Evolutionary conservation across 257 asterid species (phyloP), one percentile per base, ranked within the genome.

Genomic region (Asclepias syriaca): DNA sequence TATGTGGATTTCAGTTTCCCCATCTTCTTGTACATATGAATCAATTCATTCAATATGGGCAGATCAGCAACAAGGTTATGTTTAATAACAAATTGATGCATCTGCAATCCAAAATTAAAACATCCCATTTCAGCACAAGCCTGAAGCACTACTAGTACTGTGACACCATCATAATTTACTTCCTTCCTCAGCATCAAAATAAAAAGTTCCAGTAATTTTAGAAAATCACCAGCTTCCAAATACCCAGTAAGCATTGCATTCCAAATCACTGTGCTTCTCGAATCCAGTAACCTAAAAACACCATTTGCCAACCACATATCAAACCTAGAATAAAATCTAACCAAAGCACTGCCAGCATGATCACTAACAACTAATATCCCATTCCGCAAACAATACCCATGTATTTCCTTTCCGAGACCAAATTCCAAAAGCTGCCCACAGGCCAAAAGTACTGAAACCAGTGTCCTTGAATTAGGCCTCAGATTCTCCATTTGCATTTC

Each of bases 401-500:
- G 85, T 32, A 81, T 55, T 71, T 72, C 78, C 76, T 68, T 79
- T 29, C 82, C 82, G 65, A 71, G 80, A 46, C 76, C 66, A 74
- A 75, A 21, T 71, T 58, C 74, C 22, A 66, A 68, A 65, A 75
- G 69, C 65, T 45, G 65, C 13, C 53, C 74, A 59, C 78, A 75
- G 1, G 78, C 74, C 64, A 18, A n/a, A 59, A 75, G 60, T 53
- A 75, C 50, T 18, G 76, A 65, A 65, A 72, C 80, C 16, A 65
- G 39, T 2, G 78, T 75, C 69, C 78, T 57, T 24, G 78, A 75
- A 70, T 73, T 73, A 46, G 77, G 81, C 68, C 70, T 77, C 58
- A 77, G 58, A 27, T 75, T 69, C 72, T 77, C 81, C 66, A 34
- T 65, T 65, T 77, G 77, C 81, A 80, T 80, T 71, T 73, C 77